Percentiles rank a stretch among this genome's conserved stretches.
Conservation (phyloP, 2,329 filamentous ascomycete genomes). For the Cladosporium sp. region DNA sequence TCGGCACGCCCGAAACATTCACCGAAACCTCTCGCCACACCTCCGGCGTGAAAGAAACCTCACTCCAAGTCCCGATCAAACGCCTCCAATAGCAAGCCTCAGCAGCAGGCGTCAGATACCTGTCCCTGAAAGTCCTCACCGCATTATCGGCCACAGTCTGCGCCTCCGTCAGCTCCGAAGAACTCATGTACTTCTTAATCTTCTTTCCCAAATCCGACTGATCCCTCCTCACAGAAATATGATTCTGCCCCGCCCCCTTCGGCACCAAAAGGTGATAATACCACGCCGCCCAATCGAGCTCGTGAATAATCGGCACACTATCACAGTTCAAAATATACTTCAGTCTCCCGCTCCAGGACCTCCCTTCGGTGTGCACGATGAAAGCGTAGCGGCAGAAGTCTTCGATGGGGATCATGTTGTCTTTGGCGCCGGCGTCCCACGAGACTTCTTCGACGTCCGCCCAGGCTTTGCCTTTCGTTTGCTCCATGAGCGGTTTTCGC, state of each 20-base stretch:
- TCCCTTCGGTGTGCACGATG: conserved; percentile 27
- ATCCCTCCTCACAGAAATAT: conserved; percentile 22
- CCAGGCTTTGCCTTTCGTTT: conserved; percentile 30
- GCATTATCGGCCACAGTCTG: conserved; percentile 25
- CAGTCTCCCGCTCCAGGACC: conserved; percentile 26
- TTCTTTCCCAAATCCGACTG: conserved; percentile 26
- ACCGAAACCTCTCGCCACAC: not conserved
- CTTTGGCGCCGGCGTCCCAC: conserved; percentile 15
- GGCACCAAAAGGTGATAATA: conserved; percentile 24
- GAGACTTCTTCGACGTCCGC: conserved; percentile 31
- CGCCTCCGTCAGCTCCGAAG: conserved; percentile 18
- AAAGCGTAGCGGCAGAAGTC: conserved; percentile 26
- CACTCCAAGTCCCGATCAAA: conserved; percentile 28
- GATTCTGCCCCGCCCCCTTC: conserved; percentile 26
- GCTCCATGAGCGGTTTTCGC: conserved; percentile 28
- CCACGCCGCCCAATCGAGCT: conserved; percentile 23
- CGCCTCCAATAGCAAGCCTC: conserved; percentile 29
- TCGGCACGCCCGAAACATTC: conserved; percentile 9
- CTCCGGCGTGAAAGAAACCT: conserved; percentile 26
- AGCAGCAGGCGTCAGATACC: conserved; percentile 27
- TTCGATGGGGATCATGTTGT: conserved; percentile 23
- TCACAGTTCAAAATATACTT: conserved; percentile 29
- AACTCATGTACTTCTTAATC: conserved; percentile 21
- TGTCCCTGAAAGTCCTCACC: conserved; percentile 23
- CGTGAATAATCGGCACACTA: conserved; percentile 24